Conservation (phyloP, 139 green algal species). For the Micromonas commoda region DNA sequence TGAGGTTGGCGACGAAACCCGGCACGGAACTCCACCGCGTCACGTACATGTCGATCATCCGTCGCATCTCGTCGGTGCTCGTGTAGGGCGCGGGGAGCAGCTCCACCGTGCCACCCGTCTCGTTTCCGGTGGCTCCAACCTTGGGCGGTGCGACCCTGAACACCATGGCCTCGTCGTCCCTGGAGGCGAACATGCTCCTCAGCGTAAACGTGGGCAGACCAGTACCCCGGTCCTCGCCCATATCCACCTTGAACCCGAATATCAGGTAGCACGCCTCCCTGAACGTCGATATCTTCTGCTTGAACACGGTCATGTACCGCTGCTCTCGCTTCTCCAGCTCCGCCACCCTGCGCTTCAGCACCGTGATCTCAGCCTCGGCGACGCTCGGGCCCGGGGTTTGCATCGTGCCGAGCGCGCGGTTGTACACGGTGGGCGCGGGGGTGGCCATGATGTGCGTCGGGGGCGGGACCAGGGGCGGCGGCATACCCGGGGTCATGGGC, state of each 20-base stretch:
- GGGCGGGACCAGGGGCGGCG: not conserved
- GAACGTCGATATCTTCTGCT: slow-evolving; percentile 26
- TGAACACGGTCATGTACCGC: slow-evolving; percentile 29
- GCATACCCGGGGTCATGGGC: not conserved
- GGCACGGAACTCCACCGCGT: slow-evolving; percentile 36
- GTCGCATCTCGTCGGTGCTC: not conserved
- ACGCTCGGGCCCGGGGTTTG: not conserved
- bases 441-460: not conserved
- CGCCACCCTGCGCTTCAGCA: not conserved
- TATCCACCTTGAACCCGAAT: slow-evolving; percentile 31
- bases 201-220: not conserved
- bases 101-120: not conserved
- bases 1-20: slow-evolving; percentile 42
- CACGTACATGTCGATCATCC: slow-evolving; percentile 37
- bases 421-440: not conserved
- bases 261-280: slow-evolving; percentile 30
- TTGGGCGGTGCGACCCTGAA: not conserved
- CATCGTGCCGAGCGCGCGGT: not conserved
- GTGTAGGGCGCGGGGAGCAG: not conserved
- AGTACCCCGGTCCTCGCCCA: not conserved
- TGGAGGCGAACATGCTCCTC: not conserved
- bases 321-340: slow-evolving; percentile 24
- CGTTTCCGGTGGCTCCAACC: not conserved
- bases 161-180: not conserved
- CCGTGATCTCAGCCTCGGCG: not conserved